Evolutionary conservation across 306 rosid genomes (phyloP), one percentile per base, ranked within the genome.

Genomic region (Quercus parvula): DNA sequence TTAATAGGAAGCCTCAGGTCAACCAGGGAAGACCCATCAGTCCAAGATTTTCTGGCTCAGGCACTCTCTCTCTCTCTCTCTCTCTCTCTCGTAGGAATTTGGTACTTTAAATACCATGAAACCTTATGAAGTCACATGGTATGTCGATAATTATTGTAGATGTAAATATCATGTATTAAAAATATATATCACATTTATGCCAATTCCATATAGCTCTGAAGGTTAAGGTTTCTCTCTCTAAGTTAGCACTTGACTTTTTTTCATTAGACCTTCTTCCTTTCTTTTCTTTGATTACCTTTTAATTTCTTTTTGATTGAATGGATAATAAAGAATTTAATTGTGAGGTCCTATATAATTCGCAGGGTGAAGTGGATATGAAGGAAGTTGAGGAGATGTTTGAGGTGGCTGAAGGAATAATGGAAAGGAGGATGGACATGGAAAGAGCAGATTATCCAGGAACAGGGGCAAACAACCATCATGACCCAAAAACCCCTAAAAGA

Each of bases 391-490:
- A 79, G 28, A 35, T 71, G 49, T 57, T 79, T 30, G 88, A 78
- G 27, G 5, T 56, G 81, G 81, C 1, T 64, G 75, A 78, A 80
- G 80, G 74, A 55, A 75, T 77, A 18, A 58, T 30, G 20, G 85
- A 86, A 69, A 75, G 87, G 61, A 84, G 92, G 77, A 74, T 79
- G 79, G 88, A 75, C 76, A n/a, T 90, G 72, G 94, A 88, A 79
- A 85, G 57, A 8, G 67, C 59, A 64, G 94, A 88, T 30, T 90
- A 90, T 84, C 91, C 88, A 27, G 92, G 91, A 15, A 83, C 94
- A 52, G 94, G 90, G 28, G 91, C 94, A 77, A 90, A 90, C 85
- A 87, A 82, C 54, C 77, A 71, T 46, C 94, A 90, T 74, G 90
- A 88, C 17, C 94, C 94, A 4, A 82, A 63, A 57, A 33, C 94